phyloP scores from a whole-genome alignment of 2,329 filamentous ascomycete genomes.

The Penicillium sp. region DNA sequence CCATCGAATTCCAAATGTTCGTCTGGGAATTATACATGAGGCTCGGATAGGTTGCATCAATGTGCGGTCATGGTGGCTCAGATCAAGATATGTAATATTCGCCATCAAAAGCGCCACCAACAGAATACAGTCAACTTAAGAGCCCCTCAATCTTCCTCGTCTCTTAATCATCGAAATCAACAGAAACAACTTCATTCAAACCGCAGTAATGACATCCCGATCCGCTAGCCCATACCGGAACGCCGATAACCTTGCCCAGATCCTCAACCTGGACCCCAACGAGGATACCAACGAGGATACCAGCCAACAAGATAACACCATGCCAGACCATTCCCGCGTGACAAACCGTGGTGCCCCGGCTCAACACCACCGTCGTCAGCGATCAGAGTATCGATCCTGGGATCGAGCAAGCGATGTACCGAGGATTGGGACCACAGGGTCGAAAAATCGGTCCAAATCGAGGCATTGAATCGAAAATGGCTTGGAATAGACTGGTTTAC shows the following conservation, averaged over 20 bases:
- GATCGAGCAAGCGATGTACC: conserved; percentile 15
- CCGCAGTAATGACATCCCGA: conserved; percentile 10
- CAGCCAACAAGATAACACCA: not conserved
- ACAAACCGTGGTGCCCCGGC: conserved; percentile 11
- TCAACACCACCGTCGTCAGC: conserved; percentile 9
- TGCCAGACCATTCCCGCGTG: conserved; percentile 3
- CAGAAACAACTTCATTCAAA: not conserved
- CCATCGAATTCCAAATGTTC: too few relatives aligned
- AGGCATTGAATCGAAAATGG: conserved; percentile 11
- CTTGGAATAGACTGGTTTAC: not conserved
- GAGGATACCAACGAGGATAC: conserved; percentile 6
- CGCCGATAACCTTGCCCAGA: not conserved
- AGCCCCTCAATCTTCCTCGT: not conserved
- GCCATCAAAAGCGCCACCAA: conserved; percentile 1
- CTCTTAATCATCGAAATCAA: not conserved
- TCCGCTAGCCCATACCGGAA: conserved; percentile 6
- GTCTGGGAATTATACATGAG: too few relatives aligned
- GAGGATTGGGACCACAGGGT: conserved; percentile 10
- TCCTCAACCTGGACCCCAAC: conserved; percentile 5
- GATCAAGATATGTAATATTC: not conserved
- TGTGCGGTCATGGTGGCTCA: conserved; percentile 11
- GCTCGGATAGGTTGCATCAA: conserved; percentile 8
- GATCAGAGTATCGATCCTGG: conserved; percentile 15
- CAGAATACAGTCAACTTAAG: not conserved
- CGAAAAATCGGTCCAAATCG: conserved; percentile 15